Evolutionary conservation across 2,329 filamentous ascomycete species (phyloP).

Genomic region (Pyrenochaeta sp.): DNA sequence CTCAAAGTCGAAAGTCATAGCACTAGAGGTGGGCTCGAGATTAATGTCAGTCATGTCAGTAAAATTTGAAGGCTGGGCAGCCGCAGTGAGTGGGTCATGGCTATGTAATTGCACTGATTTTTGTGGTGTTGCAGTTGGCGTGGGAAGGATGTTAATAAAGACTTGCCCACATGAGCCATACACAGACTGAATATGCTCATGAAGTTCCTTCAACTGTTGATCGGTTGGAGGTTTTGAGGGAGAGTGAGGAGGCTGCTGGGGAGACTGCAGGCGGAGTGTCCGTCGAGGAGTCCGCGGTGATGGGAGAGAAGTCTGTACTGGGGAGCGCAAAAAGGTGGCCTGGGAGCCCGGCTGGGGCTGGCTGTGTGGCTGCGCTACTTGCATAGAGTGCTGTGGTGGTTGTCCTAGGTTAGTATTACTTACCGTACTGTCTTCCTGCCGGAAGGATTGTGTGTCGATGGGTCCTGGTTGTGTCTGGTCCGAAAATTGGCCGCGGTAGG

Average conservation of each 20-base stretch:
- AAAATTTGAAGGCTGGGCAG: conserved; percentile 67
- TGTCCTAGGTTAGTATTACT: conserved; percentile 68
- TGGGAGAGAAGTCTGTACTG: conserved; percentile 49
- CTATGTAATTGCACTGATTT: conserved; percentile 49
- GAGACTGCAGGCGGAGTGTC: conserved; percentile 42
- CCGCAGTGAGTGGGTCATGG: conserved; percentile 59
- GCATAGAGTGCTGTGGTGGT: conserved; percentile 79
- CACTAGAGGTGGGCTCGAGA: conserved; percentile 50
- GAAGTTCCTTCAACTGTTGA: conserved; percentile 53
- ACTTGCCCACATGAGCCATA: conserved; percentile 54
- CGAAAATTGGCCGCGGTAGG: conserved; percentile 51
- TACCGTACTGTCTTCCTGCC: conserved; percentile 63
- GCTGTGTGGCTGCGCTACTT: conserved; percentile 90
- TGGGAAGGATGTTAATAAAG: conserved; percentile 60
- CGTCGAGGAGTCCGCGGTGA: conserved; percentile 47
- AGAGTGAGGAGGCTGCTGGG: conserved; percentile 42
- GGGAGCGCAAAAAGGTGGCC: conserved; percentile 47
- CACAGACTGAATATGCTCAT: conserved; percentile 55
- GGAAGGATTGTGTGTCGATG: conserved; percentile 40
- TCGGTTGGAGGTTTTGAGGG: conserved; percentile 49
- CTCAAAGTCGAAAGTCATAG: conserved; percentile 51
- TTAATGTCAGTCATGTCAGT: conserved; percentile 61
- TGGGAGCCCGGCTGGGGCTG: conserved; percentile 78
- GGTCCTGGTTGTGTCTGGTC: conserved; percentile 44
- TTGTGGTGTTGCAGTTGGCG: conserved; percentile 60